These are phyloP conservation scores for Plasmopara muralis DNA, from an alignment of 352 stramenopile genomes.

Conservation along the genomic window DNA sequence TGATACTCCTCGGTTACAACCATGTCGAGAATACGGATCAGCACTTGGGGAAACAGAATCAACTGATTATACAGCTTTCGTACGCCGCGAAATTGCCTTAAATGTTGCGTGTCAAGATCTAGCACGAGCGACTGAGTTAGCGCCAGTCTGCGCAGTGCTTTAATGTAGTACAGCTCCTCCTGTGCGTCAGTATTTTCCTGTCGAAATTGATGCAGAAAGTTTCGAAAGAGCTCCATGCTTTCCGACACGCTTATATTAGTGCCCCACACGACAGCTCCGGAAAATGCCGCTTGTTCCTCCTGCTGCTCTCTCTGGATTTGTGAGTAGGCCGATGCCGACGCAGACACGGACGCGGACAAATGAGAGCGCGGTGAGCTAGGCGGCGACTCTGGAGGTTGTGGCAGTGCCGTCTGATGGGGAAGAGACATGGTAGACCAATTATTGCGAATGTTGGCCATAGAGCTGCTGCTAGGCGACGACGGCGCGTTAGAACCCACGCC, in stretches of 20 bases:
- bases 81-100: conserved; percentile 69
- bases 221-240: conserved; percentile 86
- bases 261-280: conserved; percentile 88
- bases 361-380: conserved; percentile 58
- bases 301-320: conserved; percentile 30
- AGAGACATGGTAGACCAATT: conserved; percentile 11
- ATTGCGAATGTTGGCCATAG: conserved; percentile 26
- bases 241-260: conserved; percentile 92
- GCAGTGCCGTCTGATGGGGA: conserved; percentile 24
- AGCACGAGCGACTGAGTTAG: conserved; percentile 82
- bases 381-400: conserved; percentile 51
- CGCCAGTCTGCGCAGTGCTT: conserved; percentile 64
- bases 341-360: conserved; percentile 36
- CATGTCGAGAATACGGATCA: conserved; percentile 97
- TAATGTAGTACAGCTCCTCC: conserved; percentile 72
- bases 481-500: conserved; percentile 27
- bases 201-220: conserved; percentile 85
- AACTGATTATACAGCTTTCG: conserved; percentile 96
- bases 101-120: conserved; percentile 89
- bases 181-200: conserved; percentile 19
- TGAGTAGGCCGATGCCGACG: conserved; percentile 24
- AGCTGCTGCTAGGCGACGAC: conserved; percentile 38
- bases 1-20: conserved; percentile 90
- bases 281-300: conserved; percentile 48
- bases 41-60: conserved; percentile 91